phyloP scores from a whole-genome alignment of 2,329 filamentous ascomycete genomes.

The Xylaria sp. region DNA sequence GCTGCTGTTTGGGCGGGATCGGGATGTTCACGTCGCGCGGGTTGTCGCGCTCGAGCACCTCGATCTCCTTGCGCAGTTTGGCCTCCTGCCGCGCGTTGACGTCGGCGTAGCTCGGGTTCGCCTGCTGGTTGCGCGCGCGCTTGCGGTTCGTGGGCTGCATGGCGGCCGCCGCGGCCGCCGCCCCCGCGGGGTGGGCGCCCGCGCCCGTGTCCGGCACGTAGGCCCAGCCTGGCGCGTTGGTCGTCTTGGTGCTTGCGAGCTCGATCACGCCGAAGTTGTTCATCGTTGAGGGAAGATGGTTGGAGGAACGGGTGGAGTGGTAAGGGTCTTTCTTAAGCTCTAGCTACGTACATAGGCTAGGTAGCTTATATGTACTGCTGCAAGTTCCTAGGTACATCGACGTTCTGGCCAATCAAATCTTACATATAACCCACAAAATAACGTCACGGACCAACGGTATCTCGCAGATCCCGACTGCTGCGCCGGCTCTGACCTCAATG shows the following conservation, averaged over 20 bases:
- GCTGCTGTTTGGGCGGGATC: conserved; percentile 54
- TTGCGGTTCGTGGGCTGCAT: conserved; percentile 60
- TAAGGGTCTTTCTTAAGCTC: too few relatives aligned
- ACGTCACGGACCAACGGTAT: too few relatives aligned
- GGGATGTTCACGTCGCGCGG: conserved; percentile 72
- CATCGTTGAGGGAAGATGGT: conserved; percentile 42
- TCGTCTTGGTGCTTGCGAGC: conserved; percentile 70
- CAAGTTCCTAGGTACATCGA: too few relatives aligned
- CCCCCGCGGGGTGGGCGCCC: conserved; percentile 55
- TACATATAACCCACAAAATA: too few relatives aligned
- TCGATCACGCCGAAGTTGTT: conserved; percentile 81
- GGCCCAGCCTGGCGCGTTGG: conserved; percentile 83
- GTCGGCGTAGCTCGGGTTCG: conserved; percentile 60
- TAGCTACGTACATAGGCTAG: too few relatives aligned
- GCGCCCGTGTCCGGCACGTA: conserved; percentile 79
- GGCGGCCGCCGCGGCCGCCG: conserved; percentile 25
- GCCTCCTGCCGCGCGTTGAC: conserved; percentile 80
- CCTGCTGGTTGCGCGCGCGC: conserved; percentile 64
- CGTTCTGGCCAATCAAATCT: too few relatives aligned
- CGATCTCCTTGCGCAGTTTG: conserved; percentile 79
- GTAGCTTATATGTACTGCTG: too few relatives aligned
- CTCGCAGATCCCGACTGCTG: too few relatives aligned
- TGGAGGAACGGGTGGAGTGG: conserved; percentile 1
- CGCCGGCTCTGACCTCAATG: too few relatives aligned
- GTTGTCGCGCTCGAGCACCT: conserved; percentile 81